Base-by-base conservation (phyloP, 2,329 filamentous ascomycete species). In the Rhynchosporium graminicola region DNA sequence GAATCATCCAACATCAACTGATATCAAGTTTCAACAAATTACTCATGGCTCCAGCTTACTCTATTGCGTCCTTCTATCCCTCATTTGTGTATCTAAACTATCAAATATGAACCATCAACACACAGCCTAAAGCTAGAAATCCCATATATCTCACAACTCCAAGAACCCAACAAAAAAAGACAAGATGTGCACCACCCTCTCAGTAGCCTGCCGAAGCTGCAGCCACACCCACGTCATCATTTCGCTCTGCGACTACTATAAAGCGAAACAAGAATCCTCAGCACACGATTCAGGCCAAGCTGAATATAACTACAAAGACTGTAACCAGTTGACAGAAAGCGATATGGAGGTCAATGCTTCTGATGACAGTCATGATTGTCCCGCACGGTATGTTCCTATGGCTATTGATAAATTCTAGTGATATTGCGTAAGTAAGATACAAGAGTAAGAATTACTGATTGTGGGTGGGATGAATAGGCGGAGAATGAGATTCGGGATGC, bases 101-200 rank as follows among this genome's bases (percentile, higher is more conserved):
- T 36, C 1, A 36, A 36, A 36, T 36, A 36, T 5, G 9, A 36
- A 36, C 9, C 33, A 6, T 36, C 33, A 9, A n/a, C n/a, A 36
- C 5, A 9, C 1, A 5, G 2, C 5, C 9, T 9, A 6, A 36
- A 36, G 9, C 33, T 36, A 5, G 33, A 36, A 5, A 36, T 9
- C 33, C 9, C 1, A 36, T 36, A 36, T 9, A 36, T 6, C 33
- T 9, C 33, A 36, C 2, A 36, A 9, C 9, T 36, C 33, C 9
- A 6, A 36, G 9, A 36, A 5, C 29, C 4, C 9, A 4, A 13
- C n/a, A 4, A 12, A 33, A n/a, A 28, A 28, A 12, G 20, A 2
- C 10, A 13, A 54, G 3, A 54, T 54, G 51, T 54, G 51, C 36
- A 42, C 20, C 51, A 28, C 51, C 51, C n/a, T 20, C 51, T 42